phyloP scores from a whole-genome alignment of 768 basidiomycete species.

The Hemileccinum rubropunctum region DNA sequence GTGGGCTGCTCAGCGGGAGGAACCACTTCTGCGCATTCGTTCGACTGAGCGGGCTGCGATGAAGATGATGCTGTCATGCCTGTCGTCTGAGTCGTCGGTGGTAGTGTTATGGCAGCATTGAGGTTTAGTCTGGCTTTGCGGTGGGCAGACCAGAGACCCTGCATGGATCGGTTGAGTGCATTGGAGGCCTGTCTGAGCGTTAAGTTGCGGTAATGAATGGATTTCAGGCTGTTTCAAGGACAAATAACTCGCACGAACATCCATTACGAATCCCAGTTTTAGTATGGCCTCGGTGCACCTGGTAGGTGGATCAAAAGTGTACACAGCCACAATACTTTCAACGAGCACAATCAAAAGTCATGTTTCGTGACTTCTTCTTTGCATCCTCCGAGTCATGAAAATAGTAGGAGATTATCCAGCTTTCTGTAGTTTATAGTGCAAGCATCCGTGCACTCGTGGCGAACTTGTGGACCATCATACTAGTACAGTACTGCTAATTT shows the following conservation, averaged over 20 bases:
- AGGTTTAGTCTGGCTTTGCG: constrained; percentile 66
- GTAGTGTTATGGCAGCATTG: constrained; percentile 36
- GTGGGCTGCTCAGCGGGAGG: constrained; percentile 15
- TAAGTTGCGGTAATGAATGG: constrained; percentile 19
- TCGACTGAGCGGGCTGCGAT: constrained; percentile 2
- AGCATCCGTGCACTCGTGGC: too few relatives aligned
- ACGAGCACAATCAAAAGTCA: too few relatives aligned
- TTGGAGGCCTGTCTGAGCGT: constrained; percentile 68
- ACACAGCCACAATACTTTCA: too few relatives aligned
- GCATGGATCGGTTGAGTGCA: constrained; percentile 74
- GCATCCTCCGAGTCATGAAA: too few relatives aligned
- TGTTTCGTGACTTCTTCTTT: too few relatives aligned
- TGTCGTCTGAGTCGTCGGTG: constrained; percentile 3
- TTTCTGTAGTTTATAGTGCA: too few relatives aligned
- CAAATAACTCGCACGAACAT: constrained; percentile 8
- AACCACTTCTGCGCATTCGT: constrained; percentile 26
- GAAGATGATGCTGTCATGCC: constrained; percentile 1
- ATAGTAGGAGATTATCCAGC: too few relatives aligned
- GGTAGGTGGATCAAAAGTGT: too few relatives aligned
- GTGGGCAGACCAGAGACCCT: constrained; percentile 73
- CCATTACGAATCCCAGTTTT: too few relatives aligned
- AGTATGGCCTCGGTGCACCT: too few relatives aligned
- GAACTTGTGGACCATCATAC: too few relatives aligned
- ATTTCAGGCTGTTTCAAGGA: neutral
- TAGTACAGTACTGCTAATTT: too few relatives aligned